A percentile compares a stretch with the other conserved stretches of the same genome.
Conservation (phyloP, 2,329 filamentous ascomycete genomes). For the Alternaria atra region DNA sequence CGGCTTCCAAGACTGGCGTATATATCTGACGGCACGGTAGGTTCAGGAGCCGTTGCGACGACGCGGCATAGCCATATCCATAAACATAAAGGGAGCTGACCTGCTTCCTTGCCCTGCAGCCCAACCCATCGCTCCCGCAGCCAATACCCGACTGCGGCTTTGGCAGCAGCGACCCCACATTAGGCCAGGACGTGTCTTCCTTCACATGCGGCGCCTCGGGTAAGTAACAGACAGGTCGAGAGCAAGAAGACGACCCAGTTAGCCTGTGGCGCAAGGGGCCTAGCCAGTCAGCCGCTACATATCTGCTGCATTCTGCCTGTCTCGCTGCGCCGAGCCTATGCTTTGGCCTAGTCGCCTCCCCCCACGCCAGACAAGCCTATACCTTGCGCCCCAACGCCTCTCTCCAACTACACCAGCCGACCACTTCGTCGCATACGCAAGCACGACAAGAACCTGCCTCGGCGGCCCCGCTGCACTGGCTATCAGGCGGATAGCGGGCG, state of each 20-base stretch:
- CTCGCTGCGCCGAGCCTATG: constrained; percentile 22
- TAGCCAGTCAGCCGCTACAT: constrained; percentile 13
- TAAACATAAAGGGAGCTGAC: constrained; percentile 13
- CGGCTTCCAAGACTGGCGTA: constrained; percentile 6
- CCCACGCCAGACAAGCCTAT: constrained; percentile 18
- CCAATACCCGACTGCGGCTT: constrained; percentile 16
- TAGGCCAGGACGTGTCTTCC: constrained; percentile 11
- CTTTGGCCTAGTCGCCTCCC: constrained; percentile 18
- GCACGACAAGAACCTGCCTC: constrained; percentile 8
- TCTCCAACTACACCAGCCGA: constrained; percentile 6
- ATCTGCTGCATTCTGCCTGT: constrained; percentile 19
- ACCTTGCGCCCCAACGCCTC: constrained; percentile 27
- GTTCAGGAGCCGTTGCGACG: neutral
- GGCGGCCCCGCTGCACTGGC: constrained; percentile 22
- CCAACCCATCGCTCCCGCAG: constrained; percentile 15
- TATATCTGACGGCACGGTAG: constrained; percentile 11
- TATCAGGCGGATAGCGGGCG: constrained; percentile 24
- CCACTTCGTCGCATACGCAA: constrained; percentile 9
- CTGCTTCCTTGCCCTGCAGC: constrained; percentile 18
- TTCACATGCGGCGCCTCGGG: constrained; percentile 21
- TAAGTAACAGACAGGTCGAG: constrained; percentile 1
- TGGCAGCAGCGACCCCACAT: constrained; percentile 22
- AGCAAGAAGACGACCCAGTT: neutral
- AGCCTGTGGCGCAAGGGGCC: constrained; percentile 2
- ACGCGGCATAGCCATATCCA: constrained; percentile 12